Conservation (phyloP, 2,329 filamentous ascomycete species). For the Trichoderma sp. region DNA sequence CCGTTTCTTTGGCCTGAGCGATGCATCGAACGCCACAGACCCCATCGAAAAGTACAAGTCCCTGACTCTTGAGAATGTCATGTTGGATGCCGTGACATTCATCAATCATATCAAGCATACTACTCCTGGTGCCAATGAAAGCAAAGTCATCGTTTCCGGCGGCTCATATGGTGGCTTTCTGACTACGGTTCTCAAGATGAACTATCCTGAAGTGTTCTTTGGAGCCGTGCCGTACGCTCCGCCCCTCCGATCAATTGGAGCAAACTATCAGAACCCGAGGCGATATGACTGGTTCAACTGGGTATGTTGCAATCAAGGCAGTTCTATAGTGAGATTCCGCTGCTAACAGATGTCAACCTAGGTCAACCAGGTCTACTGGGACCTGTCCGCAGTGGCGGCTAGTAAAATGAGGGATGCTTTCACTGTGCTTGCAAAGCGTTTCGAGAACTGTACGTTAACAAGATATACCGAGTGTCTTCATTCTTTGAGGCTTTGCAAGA, state of each 20-base stretch:
- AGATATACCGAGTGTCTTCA: neutral
- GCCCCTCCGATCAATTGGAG: neutral
- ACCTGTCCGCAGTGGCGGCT: neutral
- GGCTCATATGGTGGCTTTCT: slow-evolving; percentile 3
- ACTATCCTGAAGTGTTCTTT: neutral
- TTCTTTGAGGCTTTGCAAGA: neutral
- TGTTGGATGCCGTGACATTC: slow-evolving; percentile 1
- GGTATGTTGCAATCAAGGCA: neutral
- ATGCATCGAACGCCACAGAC: neutral
- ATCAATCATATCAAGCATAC: neutral
- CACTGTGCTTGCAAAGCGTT: neutral
- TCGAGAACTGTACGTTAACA: neutral
- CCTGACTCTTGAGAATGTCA: neutral
- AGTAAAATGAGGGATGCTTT: neutral
- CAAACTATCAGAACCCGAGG: neutral
- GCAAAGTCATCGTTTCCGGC: neutral
- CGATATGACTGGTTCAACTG: slow-evolving; percentile 1
- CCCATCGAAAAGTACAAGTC: neutral
- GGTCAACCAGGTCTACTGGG: neutral
- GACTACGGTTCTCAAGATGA: neutral
- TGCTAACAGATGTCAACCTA: neutral
- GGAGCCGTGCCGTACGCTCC: neutral
- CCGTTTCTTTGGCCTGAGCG: slow-evolving; percentile 2
- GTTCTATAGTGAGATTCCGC: neutral
- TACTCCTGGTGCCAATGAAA: neutral